A percentile compares a stretch with the other conserved stretches of the same genome.
These are phyloP conservation scores for Eruca vesicaria DNA, from an alignment of 441 rosid species.

Conservation along the genomic window DNA sequence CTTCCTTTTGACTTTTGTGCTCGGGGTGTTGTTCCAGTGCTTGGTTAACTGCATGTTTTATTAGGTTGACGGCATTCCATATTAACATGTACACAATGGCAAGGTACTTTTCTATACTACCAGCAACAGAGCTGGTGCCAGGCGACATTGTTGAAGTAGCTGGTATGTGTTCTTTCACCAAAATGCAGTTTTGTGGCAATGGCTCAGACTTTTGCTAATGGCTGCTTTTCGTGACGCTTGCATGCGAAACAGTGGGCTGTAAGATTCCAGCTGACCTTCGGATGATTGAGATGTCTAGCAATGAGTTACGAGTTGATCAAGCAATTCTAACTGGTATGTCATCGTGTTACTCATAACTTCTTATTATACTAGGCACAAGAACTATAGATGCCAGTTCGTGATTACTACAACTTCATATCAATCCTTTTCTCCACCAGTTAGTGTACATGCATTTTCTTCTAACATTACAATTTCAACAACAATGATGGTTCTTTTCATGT, in stretches of 20 bases:
- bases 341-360: constrained; percentile 12
- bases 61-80: constrained; percentile 2
- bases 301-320: constrained; percentile 93
- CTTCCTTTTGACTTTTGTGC: not conserved
- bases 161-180: constrained; percentile 49
- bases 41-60: not conserved
- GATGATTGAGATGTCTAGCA: constrained; percentile 92
- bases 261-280: constrained; percentile 99
- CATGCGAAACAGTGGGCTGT: constrained; percentile 74
- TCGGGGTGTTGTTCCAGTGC: not conserved
- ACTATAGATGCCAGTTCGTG: not conserved
- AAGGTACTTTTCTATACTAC: constrained; percentile 97
- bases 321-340: constrained; percentile 93
- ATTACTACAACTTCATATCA: not conserved
- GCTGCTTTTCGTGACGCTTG: constrained; percentile 29
- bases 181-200: constrained; percentile 4
- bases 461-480: constrained; percentile 6
- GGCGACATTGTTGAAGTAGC: constrained; percentile 96
- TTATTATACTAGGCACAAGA: not conserved
- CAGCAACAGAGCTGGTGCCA: constrained; percentile 94
- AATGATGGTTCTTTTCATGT: not conserved
- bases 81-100: constrained; percentile 30
- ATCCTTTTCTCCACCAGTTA: not conserved
- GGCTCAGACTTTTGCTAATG: constrained; percentile 6
- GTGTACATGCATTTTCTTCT: constrained; percentile 7